Evolutionary conservation across 768 basidiomycete genomes (phyloP), one percentile per base, ranked within the genome.

Genomic region (Tremella mesenterica): DNA sequence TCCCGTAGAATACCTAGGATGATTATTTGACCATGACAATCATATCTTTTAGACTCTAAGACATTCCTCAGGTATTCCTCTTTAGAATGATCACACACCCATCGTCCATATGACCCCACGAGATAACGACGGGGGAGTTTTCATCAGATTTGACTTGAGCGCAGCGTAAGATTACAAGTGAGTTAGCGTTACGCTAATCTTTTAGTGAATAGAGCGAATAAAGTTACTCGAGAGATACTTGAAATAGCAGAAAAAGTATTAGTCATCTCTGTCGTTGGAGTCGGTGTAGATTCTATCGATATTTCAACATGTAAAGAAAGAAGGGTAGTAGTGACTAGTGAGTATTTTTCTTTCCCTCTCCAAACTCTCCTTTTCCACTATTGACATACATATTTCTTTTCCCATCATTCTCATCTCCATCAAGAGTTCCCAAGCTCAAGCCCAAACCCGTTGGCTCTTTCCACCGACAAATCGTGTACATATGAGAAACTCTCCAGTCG

Each of bases 201-300:
- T n/a, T 23, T 30, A 64, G 59, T 64, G 14, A 55, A 59, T 26
- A 57, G 60, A 13, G 52, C 52, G 14, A 58, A 58, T 18, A 52
- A 54, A 16, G 26, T 65, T 29, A 50, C 60, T 3, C 21, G 30
- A 26, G 28, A 38, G 0, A 51, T 31, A 9, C 48, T 61, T 7
- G 39, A 34, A 21, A 20, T 50, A 21, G 52, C 58, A 1, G 53
- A 52, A 2, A 51, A 53, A 2, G 49, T 65, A 7, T n/a, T 44
- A 16, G 54, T 36, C 23, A 65, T 65, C 31, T 31, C 56, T 2
- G 27, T 57, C 1, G 62, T 63, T 21, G 64, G 61, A 6, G 59
- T 59, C 3, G 64, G 64, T 6, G 31, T 41, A 45, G 64, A 65
- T 41, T 53, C 59, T 33, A 62, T 65, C 28, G 56, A 65, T 33